Evolutionary conservation across 768 basidiomycete species (phyloP).

Genomic region (Leucocoprinus leucothites): DNA sequence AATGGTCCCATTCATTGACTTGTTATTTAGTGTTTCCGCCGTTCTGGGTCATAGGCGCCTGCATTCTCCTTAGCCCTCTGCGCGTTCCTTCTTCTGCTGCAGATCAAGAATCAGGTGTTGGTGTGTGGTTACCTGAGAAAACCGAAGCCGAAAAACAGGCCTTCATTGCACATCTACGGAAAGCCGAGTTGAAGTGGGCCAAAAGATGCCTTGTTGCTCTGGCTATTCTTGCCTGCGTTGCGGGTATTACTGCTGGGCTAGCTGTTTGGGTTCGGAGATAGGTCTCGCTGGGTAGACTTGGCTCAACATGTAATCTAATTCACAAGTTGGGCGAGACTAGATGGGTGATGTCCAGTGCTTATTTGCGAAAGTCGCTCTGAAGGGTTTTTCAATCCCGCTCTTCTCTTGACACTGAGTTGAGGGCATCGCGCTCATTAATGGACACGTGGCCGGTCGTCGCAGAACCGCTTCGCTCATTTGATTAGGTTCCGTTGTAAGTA

Average conservation of each 20-base stretch:
- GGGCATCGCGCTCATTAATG: too few relatives aligned
- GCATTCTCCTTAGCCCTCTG: conserved; percentile 53
- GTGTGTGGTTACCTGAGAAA: conserved; percentile 51
- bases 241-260: conserved; percentile 24
- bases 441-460: too few relatives aligned
- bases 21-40: conserved; percentile 49
- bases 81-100: conserved; percentile 33
- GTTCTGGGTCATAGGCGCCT: conserved; percentile 58
- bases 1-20: background rate
- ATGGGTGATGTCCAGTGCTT: too few relatives aligned
- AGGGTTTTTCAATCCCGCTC: too few relatives aligned
- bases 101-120: conserved; percentile 22
- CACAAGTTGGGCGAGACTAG: too few relatives aligned
- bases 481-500: too few relatives aligned
- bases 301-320: too few relatives aligned
- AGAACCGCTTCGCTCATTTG: too few relatives aligned
- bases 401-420: too few relatives aligned
- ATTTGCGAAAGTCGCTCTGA: too few relatives aligned
- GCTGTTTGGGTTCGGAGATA: conserved; percentile 26
- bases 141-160: conserved; percentile 46
- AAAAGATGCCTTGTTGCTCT: conserved; percentile 23
- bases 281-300: background rate
- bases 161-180: conserved; percentile 45
- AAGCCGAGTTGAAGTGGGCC: conserved; percentile 54
- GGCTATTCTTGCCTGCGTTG: conserved; percentile 38